Percentiles rank a stretch among this genome's conserved stretches.
Conservation (phyloP, 2,329 filamentous ascomycete species). For the Lasiodiplodia citricola region DNA sequence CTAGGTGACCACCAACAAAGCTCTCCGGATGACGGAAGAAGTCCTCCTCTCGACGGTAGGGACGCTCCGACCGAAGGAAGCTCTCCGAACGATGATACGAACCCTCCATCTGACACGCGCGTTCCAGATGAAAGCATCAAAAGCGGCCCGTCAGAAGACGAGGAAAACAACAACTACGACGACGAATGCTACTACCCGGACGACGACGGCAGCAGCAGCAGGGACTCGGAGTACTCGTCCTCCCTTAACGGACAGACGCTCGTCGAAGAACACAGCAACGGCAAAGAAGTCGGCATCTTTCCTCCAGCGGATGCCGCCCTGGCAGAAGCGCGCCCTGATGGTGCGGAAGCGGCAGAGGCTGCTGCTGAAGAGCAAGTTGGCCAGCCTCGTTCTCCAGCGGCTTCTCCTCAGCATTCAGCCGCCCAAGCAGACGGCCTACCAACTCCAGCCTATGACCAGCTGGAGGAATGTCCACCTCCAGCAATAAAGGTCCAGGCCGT, state of each 20-base stretch:
- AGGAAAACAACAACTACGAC: background rate
- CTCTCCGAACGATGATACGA: background rate
- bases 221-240: background rate
- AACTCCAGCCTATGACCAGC: background rate
- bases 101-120: background rate
- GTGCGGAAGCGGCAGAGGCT: background rate
- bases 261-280: background rate
- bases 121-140: background rate
- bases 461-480: background rate
- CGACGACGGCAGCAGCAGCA: background rate
- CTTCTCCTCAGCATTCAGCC: background rate
- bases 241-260: background rate
- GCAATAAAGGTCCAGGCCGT: background rate
- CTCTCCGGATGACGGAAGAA: background rate
- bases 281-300: background rate
- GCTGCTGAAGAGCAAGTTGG: background rate
- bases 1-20: background rate
- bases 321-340: conserved; percentile 3
- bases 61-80: background rate
- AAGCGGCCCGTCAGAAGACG: background rate
- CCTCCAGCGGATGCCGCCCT: background rate
- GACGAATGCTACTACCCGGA: background rate
- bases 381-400: background rate
- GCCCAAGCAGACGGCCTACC: background rate
- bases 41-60: background rate